Percentiles rank a stretch among this genome's conserved stretches.
Conservation (phyloP, 2,329 filamentous ascomycete genomes). For the Exophiala dermatitidis region DNA sequence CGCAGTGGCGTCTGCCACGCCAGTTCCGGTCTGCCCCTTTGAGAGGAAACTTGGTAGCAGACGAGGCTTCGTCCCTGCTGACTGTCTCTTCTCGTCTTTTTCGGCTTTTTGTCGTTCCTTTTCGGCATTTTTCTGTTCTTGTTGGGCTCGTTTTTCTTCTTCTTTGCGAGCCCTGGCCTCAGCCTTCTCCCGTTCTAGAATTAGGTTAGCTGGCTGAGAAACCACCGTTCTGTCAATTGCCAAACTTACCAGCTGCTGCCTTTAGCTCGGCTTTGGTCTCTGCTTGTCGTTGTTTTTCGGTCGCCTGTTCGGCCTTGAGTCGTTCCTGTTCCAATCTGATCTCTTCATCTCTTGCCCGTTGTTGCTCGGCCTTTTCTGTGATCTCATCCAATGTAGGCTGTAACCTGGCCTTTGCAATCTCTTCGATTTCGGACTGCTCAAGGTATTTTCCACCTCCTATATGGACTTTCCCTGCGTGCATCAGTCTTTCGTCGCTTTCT, state of each 20-base stretch:
- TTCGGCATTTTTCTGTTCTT: constrained; percentile 20
- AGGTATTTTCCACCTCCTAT: constrained; percentile 78
- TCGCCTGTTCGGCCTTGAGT: constrained; percentile 51
- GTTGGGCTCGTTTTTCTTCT: constrained; percentile 23
- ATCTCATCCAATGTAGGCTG: constrained; percentile 83
- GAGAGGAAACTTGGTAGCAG: constrained; percentile 14
- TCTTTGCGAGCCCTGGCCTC: constrained; percentile 21
- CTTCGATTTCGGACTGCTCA: constrained; percentile 68
- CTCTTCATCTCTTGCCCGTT: constrained; percentile 60
- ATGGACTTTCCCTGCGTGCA: constrained; percentile 53
- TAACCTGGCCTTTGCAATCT: constrained; percentile 67
- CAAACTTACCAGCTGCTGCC: constrained; percentile 38
- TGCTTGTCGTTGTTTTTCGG: constrained; percentile 36
- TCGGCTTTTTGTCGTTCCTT: constrained; percentile 14
- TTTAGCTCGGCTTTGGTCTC: constrained; percentile 34
- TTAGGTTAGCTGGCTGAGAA: constrained; percentile 5
- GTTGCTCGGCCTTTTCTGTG: constrained; percentile 65
- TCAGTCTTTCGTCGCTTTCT: constrained; percentile 54
- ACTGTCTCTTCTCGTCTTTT: constrained; percentile 21
- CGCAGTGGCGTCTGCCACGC: constrained; percentile 1
- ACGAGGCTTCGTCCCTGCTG: constrained; percentile 11
- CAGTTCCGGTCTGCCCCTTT: not conserved
- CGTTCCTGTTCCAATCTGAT: constrained; percentile 58
- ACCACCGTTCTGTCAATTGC: not conserved
- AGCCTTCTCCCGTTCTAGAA: constrained; percentile 22